These are phyloP conservation scores for Trichoderma brevicompactum DNA, from an alignment of 2,329 filamentous ascomycete species.

Conservation along the genomic window DNA sequence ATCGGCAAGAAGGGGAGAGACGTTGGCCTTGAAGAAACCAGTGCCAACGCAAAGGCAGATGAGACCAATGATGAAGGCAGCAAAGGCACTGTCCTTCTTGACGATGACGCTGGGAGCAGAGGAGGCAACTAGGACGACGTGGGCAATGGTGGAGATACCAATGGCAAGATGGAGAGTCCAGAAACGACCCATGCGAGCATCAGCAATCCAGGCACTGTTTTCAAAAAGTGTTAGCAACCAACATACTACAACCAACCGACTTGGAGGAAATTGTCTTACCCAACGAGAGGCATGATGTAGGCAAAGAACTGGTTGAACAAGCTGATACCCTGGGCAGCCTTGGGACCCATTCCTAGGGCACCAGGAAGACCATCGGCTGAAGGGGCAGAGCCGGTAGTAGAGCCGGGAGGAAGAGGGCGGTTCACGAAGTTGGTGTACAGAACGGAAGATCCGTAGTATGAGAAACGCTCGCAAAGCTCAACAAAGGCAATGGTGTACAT, in stretches of 20 bases:
- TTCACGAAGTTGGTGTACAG: constrained; percentile 72
- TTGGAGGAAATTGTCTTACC: constrained; percentile 43
- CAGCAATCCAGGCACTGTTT: constrained; percentile 59
- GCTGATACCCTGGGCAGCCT: constrained; percentile 54
- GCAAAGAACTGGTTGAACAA: constrained; percentile 66
- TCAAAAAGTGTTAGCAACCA: neutral
- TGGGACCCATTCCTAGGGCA: constrained; percentile 62
- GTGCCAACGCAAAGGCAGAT: constrained; percentile 64
- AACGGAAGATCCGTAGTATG: constrained; percentile 73
- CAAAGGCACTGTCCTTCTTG: constrained; percentile 61
- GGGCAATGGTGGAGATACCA: constrained; percentile 66
- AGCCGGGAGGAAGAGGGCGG: constrained; percentile 56
- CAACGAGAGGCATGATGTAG: constrained; percentile 62
- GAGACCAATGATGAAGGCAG: constrained; percentile 70
- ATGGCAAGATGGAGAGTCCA: constrained; percentile 73
- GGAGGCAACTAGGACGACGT: constrained; percentile 67
- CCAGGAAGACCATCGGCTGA: constrained; percentile 46
- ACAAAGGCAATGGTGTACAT: constrained; percentile 73
- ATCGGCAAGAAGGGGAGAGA: constrained; percentile 72
- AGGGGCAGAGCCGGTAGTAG: constrained; percentile 55
- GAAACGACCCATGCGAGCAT: constrained; percentile 74
- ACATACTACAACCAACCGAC: too few relatives aligned
- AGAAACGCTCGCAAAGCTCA: constrained; percentile 77
- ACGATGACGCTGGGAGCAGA: constrained; percentile 67
- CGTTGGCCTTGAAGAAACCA: constrained; percentile 82